A percentile compares a stretch with the other conserved stretches of the same genome.
Conservation (phyloP, 202 grass and related monocot genomes). For the Schoenoplectus triqueter region DNA sequence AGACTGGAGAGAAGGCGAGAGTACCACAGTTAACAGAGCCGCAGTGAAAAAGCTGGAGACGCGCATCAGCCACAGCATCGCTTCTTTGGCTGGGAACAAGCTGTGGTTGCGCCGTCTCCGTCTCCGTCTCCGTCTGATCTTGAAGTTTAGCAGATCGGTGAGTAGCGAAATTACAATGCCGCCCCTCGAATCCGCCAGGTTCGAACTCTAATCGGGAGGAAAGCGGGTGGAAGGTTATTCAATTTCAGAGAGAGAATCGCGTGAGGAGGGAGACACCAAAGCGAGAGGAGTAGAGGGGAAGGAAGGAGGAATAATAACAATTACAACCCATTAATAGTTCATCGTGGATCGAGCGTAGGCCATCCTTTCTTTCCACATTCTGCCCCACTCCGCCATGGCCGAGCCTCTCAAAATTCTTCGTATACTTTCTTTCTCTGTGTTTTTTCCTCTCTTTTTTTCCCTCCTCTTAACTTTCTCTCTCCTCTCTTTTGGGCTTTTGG, state of each 20-base stretch:
- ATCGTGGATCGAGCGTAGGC: slow-evolving; percentile 41
- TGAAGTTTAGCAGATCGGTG: slow-evolving; percentile 54
- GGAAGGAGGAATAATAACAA: slow-evolving; percentile 34
- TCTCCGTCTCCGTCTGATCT: slow-evolving; percentile 39
- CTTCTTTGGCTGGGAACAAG: slow-evolving; percentile 33
- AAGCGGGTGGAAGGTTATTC: background rate
- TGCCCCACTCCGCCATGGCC: slow-evolving; percentile 45
- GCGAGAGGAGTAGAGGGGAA: slow-evolving; percentile 41
- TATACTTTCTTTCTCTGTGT: background rate
- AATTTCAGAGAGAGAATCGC: slow-evolving; percentile 46
- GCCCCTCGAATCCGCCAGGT: slow-evolving; percentile 23
- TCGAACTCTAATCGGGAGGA: slow-evolving; percentile 27
- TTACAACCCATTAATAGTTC: slow-evolving; percentile 14
- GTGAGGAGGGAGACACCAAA: slow-evolving; percentile 47
- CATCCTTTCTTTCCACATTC: slow-evolving; percentile 22
- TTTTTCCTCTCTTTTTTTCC: background rate
- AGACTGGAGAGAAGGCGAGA: slow-evolving; percentile 89
- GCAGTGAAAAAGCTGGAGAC: slow-evolving; percentile 78
- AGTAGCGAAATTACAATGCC: slow-evolving; percentile 45
- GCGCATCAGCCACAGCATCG: slow-evolving; percentile 85
- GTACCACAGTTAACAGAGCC: slow-evolving; percentile 71
- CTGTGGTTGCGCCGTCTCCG: slow-evolving; percentile 50
- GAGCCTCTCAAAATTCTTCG: slow-evolving; percentile 37
- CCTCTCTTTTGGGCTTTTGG: slow-evolving; percentile 23
- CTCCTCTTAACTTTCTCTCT: slow-evolving; percentile 44